Base-by-base conservation (phyloP, 2,329 filamentous ascomycete genomes). In the Bipolaris sorokiniana region DNA sequence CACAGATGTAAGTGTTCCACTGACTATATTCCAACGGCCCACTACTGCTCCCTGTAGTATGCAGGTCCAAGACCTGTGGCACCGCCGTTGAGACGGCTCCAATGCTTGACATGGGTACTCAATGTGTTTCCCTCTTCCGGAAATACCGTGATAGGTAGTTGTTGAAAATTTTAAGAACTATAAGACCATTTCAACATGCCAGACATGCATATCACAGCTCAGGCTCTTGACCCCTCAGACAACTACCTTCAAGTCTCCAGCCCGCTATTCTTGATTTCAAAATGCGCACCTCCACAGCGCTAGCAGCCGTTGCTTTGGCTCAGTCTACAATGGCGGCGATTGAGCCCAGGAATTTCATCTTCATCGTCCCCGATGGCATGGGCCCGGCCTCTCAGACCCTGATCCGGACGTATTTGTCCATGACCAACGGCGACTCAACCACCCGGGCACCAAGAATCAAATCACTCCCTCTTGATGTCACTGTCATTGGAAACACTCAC, bases 331-430 rank as follows among this genome's bases (percentile, higher is more conserved):
- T 54, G 10, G 52, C 52, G 9, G 31, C 52, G 5, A 54, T 51
- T 15, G 46, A 54, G 23, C 52, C 52, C 6, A 54, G 26, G 31
- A 68, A 67, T 51, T 67, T 69, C 28, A 67, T 69, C 44, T 68
- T 68, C 40, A 65, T 69, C 33, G 58, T 69, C 5, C 65, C 65
- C 7, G 67, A 69, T 60, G 65, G 65, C 20, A 68, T 68, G 58
- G 67, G 65, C 1, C 61, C 56, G 20, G 64, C 59, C 3, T 69
- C 67, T 2, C 65, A 68, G 48, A 68, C 65, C 7, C 63, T 69
- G 53, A 59, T 65, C 16, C 59, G 66, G 9, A 63, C 66, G 37
- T 68, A 64, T 22, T 55, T 67, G 18, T 68, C 62, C 7, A 51
- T 69, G 42, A 48, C 64, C 2, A 60, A 61, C 16, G 62, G 63